Evolutionary conservation across 805 yeast genomes (phyloP).

Genomic region (Debaryomyces prosopidis): DNA sequence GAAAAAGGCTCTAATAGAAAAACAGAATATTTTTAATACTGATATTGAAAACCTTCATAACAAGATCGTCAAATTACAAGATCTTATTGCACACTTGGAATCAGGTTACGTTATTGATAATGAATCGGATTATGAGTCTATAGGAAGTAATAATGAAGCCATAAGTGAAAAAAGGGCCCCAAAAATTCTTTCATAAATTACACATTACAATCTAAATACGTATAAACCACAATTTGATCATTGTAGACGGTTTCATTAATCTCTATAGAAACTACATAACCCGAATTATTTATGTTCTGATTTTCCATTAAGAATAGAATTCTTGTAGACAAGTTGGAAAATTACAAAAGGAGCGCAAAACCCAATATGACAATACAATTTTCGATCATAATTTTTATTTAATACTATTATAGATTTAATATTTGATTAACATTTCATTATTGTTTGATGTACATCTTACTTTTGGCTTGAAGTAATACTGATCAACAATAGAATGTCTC

Average conservation of each 20-base stretch:
- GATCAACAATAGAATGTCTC: slow-evolving; percentile 2
- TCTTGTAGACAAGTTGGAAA: no score
- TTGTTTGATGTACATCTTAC: no score
- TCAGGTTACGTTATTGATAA: slow-evolving; percentile 2
- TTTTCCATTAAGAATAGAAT: no score
- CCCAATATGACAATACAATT: background rate
- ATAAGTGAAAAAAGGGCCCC: no score
- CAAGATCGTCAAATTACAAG: slow-evolving; percentile 37
- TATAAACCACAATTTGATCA: no score
- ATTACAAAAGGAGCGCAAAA: background rate
- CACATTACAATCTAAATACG: no score
- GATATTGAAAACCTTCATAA: slow-evolving; percentile 49
- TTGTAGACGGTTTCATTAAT: no score
- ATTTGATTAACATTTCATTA: no score
- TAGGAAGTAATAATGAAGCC: background rate
- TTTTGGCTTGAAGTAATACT: background rate
- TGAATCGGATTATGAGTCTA: slow-evolving; percentile 1
- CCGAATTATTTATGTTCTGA: no score
- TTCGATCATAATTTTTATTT: background rate
- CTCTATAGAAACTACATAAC: no score
- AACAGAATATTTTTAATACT: slow-evolving; percentile 56
- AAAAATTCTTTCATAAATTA: no score
- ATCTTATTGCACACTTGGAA: slow-evolving; percentile 13
- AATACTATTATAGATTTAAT: background rate
- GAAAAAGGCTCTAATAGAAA: slow-evolving; percentile 54